Percentiles rank a stretch among this genome's conserved stretches.
These are phyloP conservation scores for Quillaja saponaria DNA, from an alignment of 306 rosid species.

Conservation along the genomic window DNA sequence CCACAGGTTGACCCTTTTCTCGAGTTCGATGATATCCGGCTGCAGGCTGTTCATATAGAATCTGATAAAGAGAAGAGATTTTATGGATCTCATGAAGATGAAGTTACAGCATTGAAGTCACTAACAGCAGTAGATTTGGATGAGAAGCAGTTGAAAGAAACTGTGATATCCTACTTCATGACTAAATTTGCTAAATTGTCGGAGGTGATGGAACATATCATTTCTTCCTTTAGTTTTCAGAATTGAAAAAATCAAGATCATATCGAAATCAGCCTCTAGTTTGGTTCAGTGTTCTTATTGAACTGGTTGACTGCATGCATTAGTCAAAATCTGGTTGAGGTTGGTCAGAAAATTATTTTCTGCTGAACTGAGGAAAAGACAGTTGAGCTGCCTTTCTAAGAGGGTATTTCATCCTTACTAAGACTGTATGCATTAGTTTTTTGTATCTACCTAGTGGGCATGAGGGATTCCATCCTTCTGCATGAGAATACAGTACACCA, in stretches of 20 bases:
- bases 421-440: no score
- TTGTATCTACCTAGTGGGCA: no score
- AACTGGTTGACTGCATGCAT: constrained; percentile 11
- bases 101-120: constrained; percentile 57
- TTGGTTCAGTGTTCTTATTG: constrained; percentile 15
- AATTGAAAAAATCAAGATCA: not conserved
- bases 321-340: constrained; percentile 22
- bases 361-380: constrained; percentile 21
- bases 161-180: constrained; percentile 62
- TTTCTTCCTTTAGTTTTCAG: constrained; percentile 23
- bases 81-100: constrained; percentile 71
- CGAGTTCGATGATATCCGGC: constrained; percentile 61
- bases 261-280: constrained; percentile 19
- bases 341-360: constrained; percentile 9
- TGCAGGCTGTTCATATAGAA: constrained; percentile 57
- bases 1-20: constrained; percentile 86
- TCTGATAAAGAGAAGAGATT: constrained; percentile 40
- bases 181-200: constrained; percentile 63
- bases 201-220: constrained; percentile 57
- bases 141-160: constrained; percentile 67
- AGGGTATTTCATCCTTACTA: not conserved
- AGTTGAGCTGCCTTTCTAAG: constrained; percentile 13
- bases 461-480: no score
- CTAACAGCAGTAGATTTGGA: constrained; percentile 51
- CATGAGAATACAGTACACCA: no score